Conservation (phyloP, 371 early-diverging fungal genomes). For the Capillidium heterosporum region DNA sequence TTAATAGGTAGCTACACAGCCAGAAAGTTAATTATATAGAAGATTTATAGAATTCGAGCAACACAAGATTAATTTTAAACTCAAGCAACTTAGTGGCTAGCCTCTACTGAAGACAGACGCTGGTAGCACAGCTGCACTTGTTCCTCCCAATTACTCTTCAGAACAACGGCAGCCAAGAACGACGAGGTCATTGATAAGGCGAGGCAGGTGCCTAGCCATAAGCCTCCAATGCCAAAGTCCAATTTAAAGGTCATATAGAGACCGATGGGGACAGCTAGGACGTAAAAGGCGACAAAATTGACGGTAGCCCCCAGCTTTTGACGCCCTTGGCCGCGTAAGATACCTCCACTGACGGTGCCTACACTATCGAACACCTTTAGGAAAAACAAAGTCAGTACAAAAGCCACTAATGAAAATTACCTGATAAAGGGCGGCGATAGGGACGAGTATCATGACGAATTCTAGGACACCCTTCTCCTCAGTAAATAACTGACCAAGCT, state of each 20-base stretch:
- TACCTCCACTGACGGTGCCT: conserved; percentile 44
- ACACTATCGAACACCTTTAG: conserved; percentile 49
- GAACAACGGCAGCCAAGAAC: neutral
- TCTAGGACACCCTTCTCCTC: conserved; percentile 42
- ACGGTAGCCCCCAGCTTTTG: conserved; percentile 48
- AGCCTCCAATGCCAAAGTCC: conserved; percentile 32
- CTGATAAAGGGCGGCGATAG: conserved; percentile 65
- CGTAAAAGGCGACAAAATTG: conserved; percentile 38
- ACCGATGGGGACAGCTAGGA: conserved; percentile 50
- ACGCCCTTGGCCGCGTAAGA: conserved; percentile 49
- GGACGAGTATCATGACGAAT: conserved; percentile 47
- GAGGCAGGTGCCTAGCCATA: conserved; percentile 32
- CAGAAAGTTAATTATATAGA: too few species aligned
- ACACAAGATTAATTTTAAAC: too few species aligned
- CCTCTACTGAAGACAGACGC: neutral
- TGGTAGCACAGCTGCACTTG: neutral
- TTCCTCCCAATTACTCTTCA: neutral
- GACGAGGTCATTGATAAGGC: conserved; percentile 2
- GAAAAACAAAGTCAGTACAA: conserved; percentile 49
- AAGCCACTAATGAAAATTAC: conserved; percentile 26
- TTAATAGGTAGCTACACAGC: too few species aligned
- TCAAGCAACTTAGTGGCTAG: too few species aligned
- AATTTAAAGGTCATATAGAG: conserved; percentile 33
- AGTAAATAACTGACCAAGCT: conserved; percentile 27
- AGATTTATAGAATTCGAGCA: too few species aligned